These are phyloP conservation scores for Kurtzmaniella natalensis DNA, from an alignment of 1,139 yeast genomes.

Conservation along the genomic window DNA sequence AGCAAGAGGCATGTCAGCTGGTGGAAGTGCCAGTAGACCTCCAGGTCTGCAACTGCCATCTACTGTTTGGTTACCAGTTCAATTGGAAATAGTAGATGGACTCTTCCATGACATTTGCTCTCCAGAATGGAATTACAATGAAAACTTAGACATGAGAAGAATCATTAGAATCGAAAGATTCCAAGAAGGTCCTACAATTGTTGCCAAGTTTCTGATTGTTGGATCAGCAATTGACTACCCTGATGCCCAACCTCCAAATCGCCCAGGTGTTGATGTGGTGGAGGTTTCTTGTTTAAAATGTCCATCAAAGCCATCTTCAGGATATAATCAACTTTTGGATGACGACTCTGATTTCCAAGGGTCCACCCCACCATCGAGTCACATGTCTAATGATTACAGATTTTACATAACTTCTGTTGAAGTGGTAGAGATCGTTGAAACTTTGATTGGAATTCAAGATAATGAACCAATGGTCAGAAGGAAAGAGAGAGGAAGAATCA, in stretches of 20 bases:
- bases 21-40: conserved; percentile 54
- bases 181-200: conserved; percentile 44
- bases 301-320: conserved; percentile 12
- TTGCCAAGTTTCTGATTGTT: conserved; percentile 47
- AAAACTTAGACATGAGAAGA: conserved; percentile 48
- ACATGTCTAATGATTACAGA: conserved; percentile 9
- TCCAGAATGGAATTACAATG: conserved; percentile 47
- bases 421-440: conserved; percentile 59
- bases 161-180: conserved; percentile 54
- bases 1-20: conserved; percentile 55
- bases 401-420: conserved; percentile 60
- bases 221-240: conserved; percentile 51
- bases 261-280: conserved; percentile 43
- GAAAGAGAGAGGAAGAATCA: conserved; percentile 58
- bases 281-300: conserved; percentile 60
- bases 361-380: conserved; percentile 1
- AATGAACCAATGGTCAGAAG: conserved; percentile 48
- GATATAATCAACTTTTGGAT: background rate
- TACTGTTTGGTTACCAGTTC: conserved; percentile 41
- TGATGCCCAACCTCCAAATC: conserved; percentile 27
- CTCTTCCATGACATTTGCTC: conserved; percentile 42
- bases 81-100: conserved; percentile 41
- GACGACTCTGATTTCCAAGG: background rate
- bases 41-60: conserved; percentile 40
- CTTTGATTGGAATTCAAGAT: conserved; percentile 47